Base-by-base conservation (phyloP, 73 alveolate species). In the Durusdinium trenchii region DNA sequence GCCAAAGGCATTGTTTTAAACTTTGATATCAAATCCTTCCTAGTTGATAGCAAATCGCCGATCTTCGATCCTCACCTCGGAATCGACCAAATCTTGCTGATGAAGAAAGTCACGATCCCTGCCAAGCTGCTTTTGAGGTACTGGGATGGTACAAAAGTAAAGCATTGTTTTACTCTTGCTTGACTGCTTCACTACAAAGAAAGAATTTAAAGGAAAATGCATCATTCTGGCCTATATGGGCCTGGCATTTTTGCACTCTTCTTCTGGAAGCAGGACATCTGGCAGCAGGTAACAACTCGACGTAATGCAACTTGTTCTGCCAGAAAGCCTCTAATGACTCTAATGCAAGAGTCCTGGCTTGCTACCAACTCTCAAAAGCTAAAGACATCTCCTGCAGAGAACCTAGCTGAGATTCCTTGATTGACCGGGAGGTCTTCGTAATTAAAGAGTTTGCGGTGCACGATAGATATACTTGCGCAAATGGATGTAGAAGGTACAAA, bases 71-170 rank as follows among this genome's bases (percentile, higher is more conserved):
- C 30, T 42, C 1, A 60, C 98, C 98, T 91, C 98, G 12, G 98
- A 89, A 91, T 91, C 89, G 47, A 91, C 78, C 89, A 91, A 57
- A n/a, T 91, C 98, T 91, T 91, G 98, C 23, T 48, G 76, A 35
- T 91, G 98, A 43, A 91, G n/a, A 45, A 16, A 91, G 67, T 69
- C 78, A 28, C 98, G 98, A 12, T 91, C 98, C 98, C 98, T 91
- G 76, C 18, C 16, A 30, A 42, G 43, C 42, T 20, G 42, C 42
- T 28, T 14, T 46, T 45, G 61, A 28, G 7, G 32, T 12, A 35
- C 18, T 23, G 47, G 47, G 32, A 26, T 46, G 47, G 18, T 26
- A 78, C 51, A 52, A 45, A 35, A n/a, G n/a, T n/a, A n/a, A n/a
- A n/a, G n/a, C n/a, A n/a, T n/a, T n/a, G n/a, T n/a, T n/a, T n/a